A percentile compares a stretch with the other conserved stretches of the same genome.
phyloP scores from a whole-genome alignment of 2,329 filamentous ascomycete species.

The Colletotrichum sp. region DNA sequence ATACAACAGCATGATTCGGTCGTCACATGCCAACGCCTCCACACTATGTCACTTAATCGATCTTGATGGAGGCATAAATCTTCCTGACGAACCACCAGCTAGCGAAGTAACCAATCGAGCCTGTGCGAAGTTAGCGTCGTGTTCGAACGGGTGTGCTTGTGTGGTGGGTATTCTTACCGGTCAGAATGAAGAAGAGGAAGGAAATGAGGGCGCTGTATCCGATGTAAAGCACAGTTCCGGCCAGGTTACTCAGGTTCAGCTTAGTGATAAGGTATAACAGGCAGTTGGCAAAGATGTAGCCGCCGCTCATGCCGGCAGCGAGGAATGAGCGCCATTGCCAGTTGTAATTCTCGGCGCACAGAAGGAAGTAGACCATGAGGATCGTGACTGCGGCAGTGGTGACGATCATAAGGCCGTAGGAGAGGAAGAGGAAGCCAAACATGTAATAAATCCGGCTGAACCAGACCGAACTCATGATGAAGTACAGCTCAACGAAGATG shows the following conservation, averaged over 20 bases:
- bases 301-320: slow-evolving; percentile 86
- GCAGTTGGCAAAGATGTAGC: slow-evolving; percentile 91
- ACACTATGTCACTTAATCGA: slow-evolving; percentile 66
- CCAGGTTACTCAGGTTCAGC: slow-evolving; percentile 82
- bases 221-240: slow-evolving; percentile 88
- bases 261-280: slow-evolving; percentile 91
- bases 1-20: slow-evolving; percentile 3
- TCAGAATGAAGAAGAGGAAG: slow-evolving; percentile 91
- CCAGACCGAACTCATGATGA: slow-evolving; percentile 99
- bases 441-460: slow-evolving; percentile 99
- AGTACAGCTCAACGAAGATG: slow-evolving; percentile 98
- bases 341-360: slow-evolving; percentile 96
- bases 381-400: slow-evolving; percentile 93
- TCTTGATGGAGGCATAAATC: slow-evolving; percentile 98
- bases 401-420: slow-evolving; percentile 96
- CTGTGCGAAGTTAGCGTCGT: slow-evolving; percentile 47
- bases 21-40: neutral
- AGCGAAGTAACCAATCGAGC: slow-evolving; percentile 93
- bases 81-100: slow-evolving; percentile 94
- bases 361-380: slow-evolving; percentile 92
- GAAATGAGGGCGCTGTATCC: slow-evolving; percentile 91
- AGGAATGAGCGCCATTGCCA: slow-evolving; percentile 98
- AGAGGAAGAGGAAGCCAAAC: slow-evolving; percentile 98
- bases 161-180: slow-evolving; percentile 70
- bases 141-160: neutral